These are phyloP conservation scores for Sporobolomyces roseus DNA, from an alignment of 768 basidiomycete species.

Conservation along the genomic window DNA sequence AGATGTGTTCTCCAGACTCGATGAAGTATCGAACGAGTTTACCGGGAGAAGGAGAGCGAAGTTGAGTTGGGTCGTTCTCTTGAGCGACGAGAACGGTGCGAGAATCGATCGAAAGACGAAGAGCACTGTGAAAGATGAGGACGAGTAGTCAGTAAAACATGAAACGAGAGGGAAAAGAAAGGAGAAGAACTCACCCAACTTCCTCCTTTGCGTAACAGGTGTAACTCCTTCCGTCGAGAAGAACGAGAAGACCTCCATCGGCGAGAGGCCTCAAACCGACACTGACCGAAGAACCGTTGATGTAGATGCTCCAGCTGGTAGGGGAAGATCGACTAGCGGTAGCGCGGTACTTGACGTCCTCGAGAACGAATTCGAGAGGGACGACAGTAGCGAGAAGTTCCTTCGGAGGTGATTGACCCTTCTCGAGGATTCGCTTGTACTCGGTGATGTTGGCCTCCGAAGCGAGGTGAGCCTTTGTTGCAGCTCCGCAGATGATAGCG, in stretches of 20 bases:
- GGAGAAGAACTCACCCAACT: conserved; percentile 56
- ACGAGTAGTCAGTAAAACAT: not conserved
- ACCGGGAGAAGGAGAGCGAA: conserved; percentile 91
- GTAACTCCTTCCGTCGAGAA: conserved; percentile 90
- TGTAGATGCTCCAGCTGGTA: conserved; percentile 86
- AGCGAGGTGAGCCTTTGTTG: conserved; percentile 86
- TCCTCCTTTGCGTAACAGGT: conserved; percentile 98
- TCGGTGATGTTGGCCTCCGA: conserved; percentile 84
- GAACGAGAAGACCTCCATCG: conserved; percentile 87
- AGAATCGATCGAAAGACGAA: conserved; percentile 83
- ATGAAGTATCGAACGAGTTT: conserved; percentile 92
- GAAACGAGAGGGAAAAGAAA: not conserved
- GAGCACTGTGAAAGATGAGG: conserved; percentile 26
- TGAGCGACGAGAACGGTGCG: conserved; percentile 99
- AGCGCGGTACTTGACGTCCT: conserved; percentile 89
- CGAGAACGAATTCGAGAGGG: conserved; percentile 72
- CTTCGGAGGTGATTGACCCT: conserved; percentile 92
- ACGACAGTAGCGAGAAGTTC: conserved; percentile 88
- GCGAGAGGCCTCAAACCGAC: conserved; percentile 89
- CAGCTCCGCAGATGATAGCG: conserved; percentile 92
- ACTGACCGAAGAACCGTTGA: conserved; percentile 88
- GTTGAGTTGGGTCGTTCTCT: conserved; percentile 97
- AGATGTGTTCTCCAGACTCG: conserved; percentile 95
- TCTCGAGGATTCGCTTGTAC: conserved; percentile 92
- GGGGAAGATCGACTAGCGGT: conserved; percentile 86